Base-by-base conservation (phyloP, 1,284 basidiomycete species). In the Peniophora sp. region DNA sequence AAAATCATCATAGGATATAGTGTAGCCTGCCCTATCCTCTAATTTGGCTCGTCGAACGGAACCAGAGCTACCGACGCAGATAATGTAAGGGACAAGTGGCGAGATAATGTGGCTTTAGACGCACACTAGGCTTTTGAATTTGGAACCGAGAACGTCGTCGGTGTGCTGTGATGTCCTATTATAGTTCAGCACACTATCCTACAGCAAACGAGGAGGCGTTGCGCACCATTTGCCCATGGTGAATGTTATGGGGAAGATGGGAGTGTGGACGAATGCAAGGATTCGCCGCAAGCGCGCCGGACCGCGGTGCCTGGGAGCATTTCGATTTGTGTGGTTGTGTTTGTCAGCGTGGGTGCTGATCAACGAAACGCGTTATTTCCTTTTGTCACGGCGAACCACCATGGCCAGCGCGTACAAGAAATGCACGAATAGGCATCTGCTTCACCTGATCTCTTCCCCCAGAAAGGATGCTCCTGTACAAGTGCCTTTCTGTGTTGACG, bases 51-150 rank as follows among this genome's bases (percentile, higher is more conserved):
- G 72, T 58, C 79, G 78, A 53, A 87, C 78, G 45, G 84, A 76
- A 46, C 83, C 83, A 56, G 75, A 75, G 59, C 85, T 88, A 58
- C 51, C 44, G 16, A 41, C 9, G 32, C 17, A 14, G 11, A 35
- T 34, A 45, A 50, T n/a, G 27, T 12, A 32, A 12, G 27, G 12
- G 5, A 32, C 12, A 12, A 16, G 6, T 49, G 20, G 17, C 48
- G 35, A 24, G 25, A 20, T 23, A 17, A 24, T n/a, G 50, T 39
- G 41, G 25, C 45, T 50, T 17, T 9, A 19, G 3, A 32, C 23
- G 32, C 24, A 89, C 85, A 87, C 78, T 61, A 89, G 60, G 59
- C 66, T 78, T 65, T 81, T 85, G 57, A 88, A 73, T 74, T 88
- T 88, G 52, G 74, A 68, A 57, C 75, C 73, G 6, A 88, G 68